Evolutionary conservation across 1,284 basidiomycete genomes (phyloP).

Genomic region (Marasmius fiardii): DNA sequence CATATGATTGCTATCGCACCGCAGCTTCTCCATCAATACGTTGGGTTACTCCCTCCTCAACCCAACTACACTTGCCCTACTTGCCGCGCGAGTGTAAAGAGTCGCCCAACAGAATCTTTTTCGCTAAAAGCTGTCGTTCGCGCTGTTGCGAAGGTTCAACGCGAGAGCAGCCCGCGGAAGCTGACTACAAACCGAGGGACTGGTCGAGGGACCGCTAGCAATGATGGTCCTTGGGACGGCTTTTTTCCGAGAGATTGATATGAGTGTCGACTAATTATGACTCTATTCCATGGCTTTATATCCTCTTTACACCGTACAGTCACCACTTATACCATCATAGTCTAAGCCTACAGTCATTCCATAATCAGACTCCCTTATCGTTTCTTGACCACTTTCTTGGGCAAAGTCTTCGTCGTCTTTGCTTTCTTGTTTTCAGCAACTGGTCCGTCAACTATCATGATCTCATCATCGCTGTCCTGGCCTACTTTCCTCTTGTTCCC

Average conservation of each 20-base stretch:
- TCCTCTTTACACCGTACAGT: background rate
- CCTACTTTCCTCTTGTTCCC: conserved; percentile 38
- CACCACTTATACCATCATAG: background rate
- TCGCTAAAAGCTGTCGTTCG: conserved; percentile 53
- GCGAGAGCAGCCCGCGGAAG: conserved; percentile 40
- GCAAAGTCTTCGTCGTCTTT: conserved; percentile 34
- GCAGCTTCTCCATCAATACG: conserved; percentile 19
- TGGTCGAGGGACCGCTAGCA: background rate
- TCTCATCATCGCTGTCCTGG: conserved; percentile 46
- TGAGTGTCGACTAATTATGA: background rate
- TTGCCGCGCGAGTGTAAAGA: conserved; percentile 48
- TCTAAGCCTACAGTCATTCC: background rate
- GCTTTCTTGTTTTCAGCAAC: conserved; percentile 30
- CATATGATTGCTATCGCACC: conserved; percentile 9
- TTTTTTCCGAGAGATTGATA: conserved; percentile 41
- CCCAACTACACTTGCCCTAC: conserved; percentile 65
- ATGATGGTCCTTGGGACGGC: conserved; percentile 42
- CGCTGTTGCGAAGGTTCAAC: conserved; percentile 40
- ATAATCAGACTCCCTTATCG: conserved; percentile 13
- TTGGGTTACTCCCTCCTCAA: conserved; percentile 22
- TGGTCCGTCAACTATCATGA: conserved; percentile 52
- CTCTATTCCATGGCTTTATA: conserved; percentile 1
- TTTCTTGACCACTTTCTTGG: conserved; percentile 34
- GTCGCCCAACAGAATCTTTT: conserved; percentile 56
- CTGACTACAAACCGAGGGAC: conserved; percentile 13